These are phyloP conservation scores for Cladosporium colombiae DNA, from an alignment of 2,329 filamentous ascomycete species.

Conservation along the genomic window DNA sequence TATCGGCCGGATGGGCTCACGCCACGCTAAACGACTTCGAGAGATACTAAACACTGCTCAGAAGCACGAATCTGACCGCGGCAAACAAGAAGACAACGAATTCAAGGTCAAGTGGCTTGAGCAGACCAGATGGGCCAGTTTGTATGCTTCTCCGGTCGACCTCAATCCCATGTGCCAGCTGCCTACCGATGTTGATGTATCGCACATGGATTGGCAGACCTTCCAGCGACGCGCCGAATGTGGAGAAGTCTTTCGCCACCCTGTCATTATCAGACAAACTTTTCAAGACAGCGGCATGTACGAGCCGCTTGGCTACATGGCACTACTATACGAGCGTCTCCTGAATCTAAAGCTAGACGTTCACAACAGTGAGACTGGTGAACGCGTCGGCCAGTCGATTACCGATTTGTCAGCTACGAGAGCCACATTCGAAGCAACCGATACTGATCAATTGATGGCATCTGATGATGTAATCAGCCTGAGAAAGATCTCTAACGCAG, in stretches of 20 bases:
- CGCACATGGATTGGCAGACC: slow-evolving; percentile 10
- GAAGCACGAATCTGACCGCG: background rate
- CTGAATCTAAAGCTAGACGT: background rate
- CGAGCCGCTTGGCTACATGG: background rate
- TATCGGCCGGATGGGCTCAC: background rate
- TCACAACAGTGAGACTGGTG: background rate
- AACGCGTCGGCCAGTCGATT: background rate
- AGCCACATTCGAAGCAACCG: background rate
- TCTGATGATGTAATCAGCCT: background rate
- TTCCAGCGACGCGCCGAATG: background rate
- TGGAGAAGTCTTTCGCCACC: slow-evolving; percentile 7
- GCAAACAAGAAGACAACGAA: background rate
- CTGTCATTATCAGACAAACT: slow-evolving; percentile 8
- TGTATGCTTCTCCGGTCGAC: background rate
- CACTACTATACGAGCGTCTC: background rate
- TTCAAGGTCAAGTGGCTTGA: slow-evolving; percentile 1
- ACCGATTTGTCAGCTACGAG: background rate
- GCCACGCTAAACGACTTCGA: background rate
- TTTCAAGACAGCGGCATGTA: slow-evolving; percentile 19
- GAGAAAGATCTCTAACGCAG: slow-evolving; percentile 7
- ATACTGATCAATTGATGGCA: background rate
- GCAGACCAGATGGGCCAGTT: background rate
- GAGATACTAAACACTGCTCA: background rate
- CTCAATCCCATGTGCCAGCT: background rate
- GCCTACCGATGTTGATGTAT: slow-evolving; percentile 1